phyloP scores from a whole-genome alignment of 2,329 filamentous ascomycete genomes.

The Fusarium chlamydosporum region DNA sequence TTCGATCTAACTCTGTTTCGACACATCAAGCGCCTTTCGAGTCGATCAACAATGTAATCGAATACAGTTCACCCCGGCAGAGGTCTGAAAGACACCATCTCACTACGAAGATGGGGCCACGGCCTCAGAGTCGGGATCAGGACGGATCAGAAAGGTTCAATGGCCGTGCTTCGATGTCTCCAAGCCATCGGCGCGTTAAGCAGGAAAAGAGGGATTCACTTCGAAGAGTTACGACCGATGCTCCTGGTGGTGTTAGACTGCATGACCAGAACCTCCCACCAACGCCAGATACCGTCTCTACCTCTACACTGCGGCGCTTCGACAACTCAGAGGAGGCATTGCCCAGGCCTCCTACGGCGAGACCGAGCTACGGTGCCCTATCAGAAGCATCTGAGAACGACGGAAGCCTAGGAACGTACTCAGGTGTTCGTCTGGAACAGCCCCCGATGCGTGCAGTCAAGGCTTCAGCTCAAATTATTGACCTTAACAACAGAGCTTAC shows the following conservation, averaged over 20 bases:
- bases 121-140: conserved; percentile 51
- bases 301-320: conserved; percentile 65
- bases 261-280: conserved; percentile 66
- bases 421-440: conserved; percentile 38
- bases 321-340: conserved; percentile 67
- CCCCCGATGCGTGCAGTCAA: conserved; percentile 34
- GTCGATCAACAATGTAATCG: conserved; percentile 63
- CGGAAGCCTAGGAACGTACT: conserved; percentile 34
- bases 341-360: conserved; percentile 51
- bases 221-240: conserved; percentile 65
- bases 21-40: conserved; percentile 57
- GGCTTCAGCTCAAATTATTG: conserved; percentile 41
- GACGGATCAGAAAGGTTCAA: conserved; percentile 35
- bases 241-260: conserved; percentile 57
- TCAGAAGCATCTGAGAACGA: conserved; percentile 50
- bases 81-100: conserved; percentile 59
- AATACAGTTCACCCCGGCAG: conserved; percentile 64
- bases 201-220: conserved; percentile 65
- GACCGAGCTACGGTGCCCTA: conserved; percentile 52
- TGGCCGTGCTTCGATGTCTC: conserved; percentile 34
- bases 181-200: conserved; percentile 53
- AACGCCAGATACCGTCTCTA: conserved; percentile 72
- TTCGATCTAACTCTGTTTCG: conserved; percentile 53
- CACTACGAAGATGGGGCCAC: conserved; percentile 51
- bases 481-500: conserved; percentile 42